These are phyloP conservation scores for Hypericum perforatum DNA, from an alignment of 345 rosid genomes.

Conservation along the genomic window DNA sequence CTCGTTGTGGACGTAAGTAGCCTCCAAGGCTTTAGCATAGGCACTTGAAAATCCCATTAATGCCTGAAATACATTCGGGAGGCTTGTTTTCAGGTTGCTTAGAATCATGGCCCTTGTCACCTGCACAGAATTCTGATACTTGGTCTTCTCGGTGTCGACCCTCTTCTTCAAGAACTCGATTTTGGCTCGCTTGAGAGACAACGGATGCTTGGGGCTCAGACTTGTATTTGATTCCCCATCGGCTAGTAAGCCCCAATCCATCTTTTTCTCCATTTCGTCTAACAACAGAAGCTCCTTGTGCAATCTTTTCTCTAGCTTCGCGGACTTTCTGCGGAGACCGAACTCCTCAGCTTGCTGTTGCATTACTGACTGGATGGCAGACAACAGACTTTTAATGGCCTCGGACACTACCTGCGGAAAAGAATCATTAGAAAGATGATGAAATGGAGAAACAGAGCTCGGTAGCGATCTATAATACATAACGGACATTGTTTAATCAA, in stretches of 20 bases:
- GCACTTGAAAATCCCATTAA: slow-evolving; percentile 51
- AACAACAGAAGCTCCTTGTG: slow-evolving; percentile 48
- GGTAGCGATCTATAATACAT: no score
- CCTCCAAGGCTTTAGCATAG: slow-evolving; percentile 47
- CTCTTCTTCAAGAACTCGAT: slow-evolving; percentile 43
- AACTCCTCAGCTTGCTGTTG: slow-evolving; percentile 54
- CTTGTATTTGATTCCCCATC: slow-evolving; percentile 22
- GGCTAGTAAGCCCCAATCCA: slow-evolving; percentile 25
- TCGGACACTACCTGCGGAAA: slow-evolving; percentile 53
- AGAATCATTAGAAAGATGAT: slow-evolving; percentile 1
- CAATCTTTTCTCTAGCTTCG: slow-evolving; percentile 53
- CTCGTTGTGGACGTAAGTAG: slow-evolving; percentile 23
- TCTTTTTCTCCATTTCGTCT: slow-evolving; percentile 52
- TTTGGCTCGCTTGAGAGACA: slow-evolving; percentile 53
- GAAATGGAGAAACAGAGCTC: not conserved
- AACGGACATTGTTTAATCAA: no score
- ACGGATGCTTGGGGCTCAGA: slow-evolving; percentile 56
- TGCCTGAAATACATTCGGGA: slow-evolving; percentile 67
- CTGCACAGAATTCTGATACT: slow-evolving; percentile 39
- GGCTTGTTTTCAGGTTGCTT: slow-evolving; percentile 57
- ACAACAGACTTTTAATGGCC: slow-evolving; percentile 51
- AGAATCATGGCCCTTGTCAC: slow-evolving; percentile 50
- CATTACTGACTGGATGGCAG: slow-evolving; percentile 44
- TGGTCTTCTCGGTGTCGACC: slow-evolving; percentile 44
- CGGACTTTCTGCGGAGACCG: slow-evolving; percentile 41